A percentile compares a stretch with the other conserved stretches of the same genome.
These are phyloP conservation scores for Candida arabinofermentans DNA, from an alignment of 805 yeast genomes.

Conservation along the genomic window DNA sequence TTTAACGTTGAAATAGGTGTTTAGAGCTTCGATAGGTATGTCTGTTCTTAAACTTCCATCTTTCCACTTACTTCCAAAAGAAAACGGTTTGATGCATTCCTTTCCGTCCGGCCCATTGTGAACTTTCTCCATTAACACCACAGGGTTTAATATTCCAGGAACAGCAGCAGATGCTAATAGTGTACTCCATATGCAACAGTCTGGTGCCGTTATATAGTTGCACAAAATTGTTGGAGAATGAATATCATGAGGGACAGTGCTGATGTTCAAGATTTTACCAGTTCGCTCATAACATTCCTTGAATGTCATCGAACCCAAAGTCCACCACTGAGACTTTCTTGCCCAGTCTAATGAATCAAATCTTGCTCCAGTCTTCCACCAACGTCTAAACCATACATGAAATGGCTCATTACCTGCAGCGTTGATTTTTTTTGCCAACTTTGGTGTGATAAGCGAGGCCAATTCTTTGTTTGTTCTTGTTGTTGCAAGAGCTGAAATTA, in stretches of 20 bases:
- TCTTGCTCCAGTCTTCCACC: conserved; percentile 74
- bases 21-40: conserved; percentile 69
- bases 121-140: conserved; percentile 63
- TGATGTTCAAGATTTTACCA: conserved; percentile 65
- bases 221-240: conserved; percentile 78
- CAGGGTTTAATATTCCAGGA: conserved; percentile 78
- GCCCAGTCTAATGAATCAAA: conserved; percentile 79
- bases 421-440: conserved; percentile 57
- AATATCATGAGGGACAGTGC: conserved; percentile 80
- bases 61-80: conserved; percentile 71
- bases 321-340: conserved; percentile 60
- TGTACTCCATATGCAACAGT: conserved; percentile 79
- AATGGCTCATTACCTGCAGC: conserved; percentile 63
- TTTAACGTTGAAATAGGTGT: conserved; percentile 71
- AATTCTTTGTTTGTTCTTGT: conserved; percentile 69
- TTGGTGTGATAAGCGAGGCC: conserved; percentile 49
- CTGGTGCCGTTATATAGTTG: conserved; percentile 72
- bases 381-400: conserved; percentile 56
- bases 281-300: conserved; percentile 65
- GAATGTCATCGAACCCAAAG: conserved; percentile 68
- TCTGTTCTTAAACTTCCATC: conserved; percentile 80
- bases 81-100: conserved; percentile 51
- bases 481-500: conserved; percentile 68
- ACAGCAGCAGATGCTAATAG: conserved; percentile 77
- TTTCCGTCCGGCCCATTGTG: conserved; percentile 15